Percentiles rank a stretch among this genome's conserved stretches.
Conservation (phyloP, 306 rosid species). For the Carpinus viminea region DNA sequence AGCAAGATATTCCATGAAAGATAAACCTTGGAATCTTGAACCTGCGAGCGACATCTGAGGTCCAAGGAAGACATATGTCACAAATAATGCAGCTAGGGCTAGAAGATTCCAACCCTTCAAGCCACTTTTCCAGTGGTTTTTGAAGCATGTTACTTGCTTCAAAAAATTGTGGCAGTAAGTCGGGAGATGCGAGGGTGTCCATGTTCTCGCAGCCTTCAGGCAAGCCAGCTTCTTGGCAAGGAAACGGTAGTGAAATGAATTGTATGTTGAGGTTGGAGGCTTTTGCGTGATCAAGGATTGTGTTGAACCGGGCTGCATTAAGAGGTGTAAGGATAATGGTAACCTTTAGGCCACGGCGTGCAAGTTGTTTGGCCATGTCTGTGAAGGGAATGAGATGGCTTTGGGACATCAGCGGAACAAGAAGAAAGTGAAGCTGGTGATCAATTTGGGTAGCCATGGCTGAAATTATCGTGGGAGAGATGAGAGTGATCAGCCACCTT, state of each 20-base stretch:
- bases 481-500: too few species aligned
- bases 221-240: slow-evolving; percentile 24
- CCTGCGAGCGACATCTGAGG: slow-evolving; percentile 9
- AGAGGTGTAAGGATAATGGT: background rate
- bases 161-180: background rate
- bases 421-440: slow-evolving; percentile 1
- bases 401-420: slow-evolving; percentile 7
- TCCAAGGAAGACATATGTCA: slow-evolving; percentile 23
- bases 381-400: slow-evolving; percentile 12
- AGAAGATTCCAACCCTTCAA: background rate
- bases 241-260: slow-evolving; percentile 10
- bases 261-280: background rate
- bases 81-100: slow-evolving; percentile 33
- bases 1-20: slow-evolving; percentile 23
- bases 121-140: slow-evolving; percentile 12
- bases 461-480: background rate
- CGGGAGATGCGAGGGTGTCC: slow-evolving; percentile 15
- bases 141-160: slow-evolving; percentile 8
- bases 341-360: background rate
- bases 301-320: background rate
- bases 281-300: background rate
- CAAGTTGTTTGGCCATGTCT: slow-evolving; percentile 3
- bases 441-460: background rate
- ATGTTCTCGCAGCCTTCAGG: slow-evolving; percentile 30
- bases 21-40: slow-evolving; percentile 29